phyloP scores from a whole-genome alignment of 805 yeast genomes.

The Ogataea methylovora region DNA sequence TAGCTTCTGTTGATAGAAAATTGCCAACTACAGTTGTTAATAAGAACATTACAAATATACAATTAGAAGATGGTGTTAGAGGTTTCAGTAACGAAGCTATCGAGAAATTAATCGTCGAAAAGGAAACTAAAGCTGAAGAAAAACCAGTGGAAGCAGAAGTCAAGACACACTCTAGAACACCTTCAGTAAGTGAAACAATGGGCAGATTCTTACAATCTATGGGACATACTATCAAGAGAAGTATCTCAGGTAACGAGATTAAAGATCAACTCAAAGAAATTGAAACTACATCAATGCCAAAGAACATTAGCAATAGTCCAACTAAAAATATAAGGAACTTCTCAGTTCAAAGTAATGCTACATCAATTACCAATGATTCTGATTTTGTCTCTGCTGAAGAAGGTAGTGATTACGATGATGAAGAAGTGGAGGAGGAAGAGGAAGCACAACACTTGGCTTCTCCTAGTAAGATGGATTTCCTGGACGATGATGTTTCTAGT shows the following conservation, averaged over 20 bases:
- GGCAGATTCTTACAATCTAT: slow-evolving; percentile 14
- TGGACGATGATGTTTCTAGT: not conserved
- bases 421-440: slow-evolving; percentile 17
- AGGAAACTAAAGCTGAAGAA: not conserved
- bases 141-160: not conserved
- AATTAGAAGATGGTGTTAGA: slow-evolving; percentile 13
- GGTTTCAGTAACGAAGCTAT: slow-evolving; percentile 15
- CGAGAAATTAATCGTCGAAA: slow-evolving; percentile 4
- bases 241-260: slow-evolving; percentile 7
- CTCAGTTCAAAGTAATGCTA: slow-evolving; percentile 17
- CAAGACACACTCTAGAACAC: slow-evolving; percentile 2
- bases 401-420: slow-evolving; percentile 11
- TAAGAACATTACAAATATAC: slow-evolving; percentile 8
- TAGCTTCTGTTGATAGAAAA: slow-evolving; percentile 19
- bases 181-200: slow-evolving; percentile 13
- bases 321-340: slow-evolving; percentile 9
- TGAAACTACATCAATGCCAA: not conserved
- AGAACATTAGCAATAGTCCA: not conserved
- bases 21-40: slow-evolving; percentile 15
- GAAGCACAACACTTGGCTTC: too few species aligned
- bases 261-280: not conserved
- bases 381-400: slow-evolving; percentile 27
- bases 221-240: slow-evolving; percentile 8
- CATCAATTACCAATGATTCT: slow-evolving; percentile 20
- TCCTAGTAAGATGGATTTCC: too few species aligned